A percentile compares a stretch with the other conserved stretches of the same genome.
Evolutionary conservation across 768 basidiomycete genomes (phyloP).

Genomic region (Podaxis mareebaensis): DNA sequence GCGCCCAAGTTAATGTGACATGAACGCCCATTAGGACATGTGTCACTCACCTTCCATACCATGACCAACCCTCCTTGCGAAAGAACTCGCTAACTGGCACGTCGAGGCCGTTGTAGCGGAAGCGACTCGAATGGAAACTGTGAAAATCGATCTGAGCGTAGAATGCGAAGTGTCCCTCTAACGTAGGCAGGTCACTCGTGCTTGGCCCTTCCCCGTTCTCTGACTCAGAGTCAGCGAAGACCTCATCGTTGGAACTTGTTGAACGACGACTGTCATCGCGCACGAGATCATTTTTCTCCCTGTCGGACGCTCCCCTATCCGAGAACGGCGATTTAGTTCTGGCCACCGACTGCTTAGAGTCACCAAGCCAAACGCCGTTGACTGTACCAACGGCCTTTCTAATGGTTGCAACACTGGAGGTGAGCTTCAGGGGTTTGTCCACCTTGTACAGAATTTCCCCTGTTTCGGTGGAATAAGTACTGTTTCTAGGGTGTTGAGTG

Average conservation of each 20-base stretch:
- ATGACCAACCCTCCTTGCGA: constrained; percentile 20
- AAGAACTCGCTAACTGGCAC: constrained; percentile 18
- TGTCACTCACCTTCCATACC: constrained; percentile 19
- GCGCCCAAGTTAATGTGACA: background rate
- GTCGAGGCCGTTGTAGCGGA: constrained; percentile 14
- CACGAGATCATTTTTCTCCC: background rate
- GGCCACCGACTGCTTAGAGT: background rate
- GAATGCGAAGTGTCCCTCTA: constrained; percentile 7
- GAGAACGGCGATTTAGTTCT: background rate
- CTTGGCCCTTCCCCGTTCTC: constrained; percentile 4
- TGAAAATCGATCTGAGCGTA: constrained; percentile 21
- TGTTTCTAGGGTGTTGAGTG: constrained; percentile 21
- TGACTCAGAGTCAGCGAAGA: constrained; percentile 1
- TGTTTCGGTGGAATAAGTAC: constrained; percentile 22
- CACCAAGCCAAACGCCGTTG: constrained; percentile 4
- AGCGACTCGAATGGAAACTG: constrained; percentile 11
- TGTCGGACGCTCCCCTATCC: background rate
- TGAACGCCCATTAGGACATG: background rate
- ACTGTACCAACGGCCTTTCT: constrained; percentile 13
- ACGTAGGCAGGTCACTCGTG: background rate
- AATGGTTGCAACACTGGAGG: constrained; percentile 17
- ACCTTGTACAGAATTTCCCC: constrained; percentile 25
- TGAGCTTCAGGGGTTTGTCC: constrained; percentile 14
- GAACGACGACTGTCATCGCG: background rate
- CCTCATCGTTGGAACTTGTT: background rate